These are phyloP conservation scores for Tetrapyrgos nigripes DNA, from an alignment of 1,284 basidiomycete species.

Conservation along the genomic window DNA sequence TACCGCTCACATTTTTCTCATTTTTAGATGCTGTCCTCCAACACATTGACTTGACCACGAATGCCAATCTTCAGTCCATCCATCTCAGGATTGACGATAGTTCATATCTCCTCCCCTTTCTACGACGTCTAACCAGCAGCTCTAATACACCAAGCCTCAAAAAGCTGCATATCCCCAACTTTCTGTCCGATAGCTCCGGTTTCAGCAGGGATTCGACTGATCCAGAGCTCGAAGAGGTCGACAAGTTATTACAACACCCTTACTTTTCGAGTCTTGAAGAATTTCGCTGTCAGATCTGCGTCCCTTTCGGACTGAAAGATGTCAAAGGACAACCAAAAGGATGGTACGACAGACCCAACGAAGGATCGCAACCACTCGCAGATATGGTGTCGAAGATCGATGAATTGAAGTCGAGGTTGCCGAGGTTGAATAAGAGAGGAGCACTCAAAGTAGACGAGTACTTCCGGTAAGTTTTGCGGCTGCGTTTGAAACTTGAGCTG, in stretches of 20 bases:
- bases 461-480: background rate
- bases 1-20: background rate
- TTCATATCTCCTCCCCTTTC: background rate
- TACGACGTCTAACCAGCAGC: background rate
- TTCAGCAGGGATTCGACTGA: background rate
- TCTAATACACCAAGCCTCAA: background rate
- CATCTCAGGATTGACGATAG: background rate
- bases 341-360: background rate
- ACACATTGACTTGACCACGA: background rate
- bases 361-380: background rate
- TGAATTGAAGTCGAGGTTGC: background rate
- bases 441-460: background rate
- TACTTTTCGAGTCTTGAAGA: background rate
- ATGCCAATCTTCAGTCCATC: constrained; percentile 1
- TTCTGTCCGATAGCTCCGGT: background rate
- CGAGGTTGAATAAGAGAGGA: background rate
- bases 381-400: background rate
- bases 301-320: background rate
- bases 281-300: background rate
- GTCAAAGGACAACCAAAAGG: constrained; percentile 2
- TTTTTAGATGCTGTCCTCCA: background rate
- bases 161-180: background rate
- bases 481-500: too few relatives aligned
- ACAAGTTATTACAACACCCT: background rate
- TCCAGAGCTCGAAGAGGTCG: background rate